These are phyloP conservation scores for Cinnamomum chago DNA, from an alignment of 164 flowering plant species.

Conservation along the genomic window DNA sequence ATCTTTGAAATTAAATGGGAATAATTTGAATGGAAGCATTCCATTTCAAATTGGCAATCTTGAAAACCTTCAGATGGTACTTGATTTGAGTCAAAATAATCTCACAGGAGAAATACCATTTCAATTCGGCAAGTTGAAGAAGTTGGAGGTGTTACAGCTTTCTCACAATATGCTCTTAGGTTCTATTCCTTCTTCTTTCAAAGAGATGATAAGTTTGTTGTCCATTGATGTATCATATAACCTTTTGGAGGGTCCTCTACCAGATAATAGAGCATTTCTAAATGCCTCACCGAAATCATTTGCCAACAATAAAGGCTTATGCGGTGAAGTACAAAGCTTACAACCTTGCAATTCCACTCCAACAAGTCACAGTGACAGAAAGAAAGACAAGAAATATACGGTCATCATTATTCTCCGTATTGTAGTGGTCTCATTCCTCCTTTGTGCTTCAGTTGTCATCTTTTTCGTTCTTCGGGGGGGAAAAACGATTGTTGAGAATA, in stretches of 20 bases:
- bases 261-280: slow-evolving; percentile 7
- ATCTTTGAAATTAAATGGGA: not conserved
- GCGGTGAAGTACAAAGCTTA: slow-evolving; percentile 38
- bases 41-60: slow-evolving; percentile 5
- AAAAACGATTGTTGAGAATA: not conserved
- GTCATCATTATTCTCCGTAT: not conserved
- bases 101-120: slow-evolving; percentile 5
- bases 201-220: not conserved
- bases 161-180: slow-evolving; percentile 2
- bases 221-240: slow-evolving; percentile 9
- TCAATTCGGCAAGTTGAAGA: not conserved
- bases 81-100: not conserved
- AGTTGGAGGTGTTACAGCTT: not conserved
- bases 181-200: slow-evolving; percentile 6
- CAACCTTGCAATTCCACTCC: slow-evolving; percentile 17
- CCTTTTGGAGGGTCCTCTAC: slow-evolving; percentile 2
- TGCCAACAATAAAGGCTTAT: slow-evolving; percentile 25
- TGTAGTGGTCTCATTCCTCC: not conserved
- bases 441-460: not conserved
- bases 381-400: not conserved
- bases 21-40: slow-evolving; percentile 3
- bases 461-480: not conserved
- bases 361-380: not conserved
- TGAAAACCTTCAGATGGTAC: not conserved
- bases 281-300: slow-evolving; percentile 4